A percentile compares a stretch with the other conserved stretches of the same genome.
These are phyloP conservation scores for Metschnikowia peoriensis DNA, from an alignment of 805 yeast genomes.

Conservation along the genomic window DNA sequence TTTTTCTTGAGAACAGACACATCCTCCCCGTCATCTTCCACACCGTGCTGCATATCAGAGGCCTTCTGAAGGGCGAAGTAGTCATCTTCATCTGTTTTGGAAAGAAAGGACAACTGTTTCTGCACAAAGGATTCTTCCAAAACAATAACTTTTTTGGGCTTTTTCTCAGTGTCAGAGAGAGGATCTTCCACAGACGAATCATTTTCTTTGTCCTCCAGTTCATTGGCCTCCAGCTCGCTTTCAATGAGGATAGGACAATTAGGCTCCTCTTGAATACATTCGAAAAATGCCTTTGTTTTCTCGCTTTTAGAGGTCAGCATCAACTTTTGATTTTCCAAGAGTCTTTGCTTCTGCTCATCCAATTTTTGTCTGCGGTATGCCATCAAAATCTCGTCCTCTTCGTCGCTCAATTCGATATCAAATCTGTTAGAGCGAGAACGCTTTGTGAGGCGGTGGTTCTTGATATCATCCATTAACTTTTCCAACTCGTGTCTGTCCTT, in stretches of 20 bases:
- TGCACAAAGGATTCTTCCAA: constrained; percentile 54
- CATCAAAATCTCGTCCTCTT: constrained; percentile 60
- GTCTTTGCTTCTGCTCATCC: constrained; percentile 47
- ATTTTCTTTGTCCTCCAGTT: constrained; percentile 11
- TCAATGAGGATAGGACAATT: constrained; percentile 26
- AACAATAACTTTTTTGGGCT: constrained; percentile 36
- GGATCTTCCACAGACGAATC: constrained; percentile 16
- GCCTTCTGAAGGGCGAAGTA: constrained; percentile 30
- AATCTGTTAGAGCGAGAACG: constrained; percentile 51
- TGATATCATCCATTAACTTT: constrained; percentile 66
- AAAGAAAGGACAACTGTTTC: constrained; percentile 53
- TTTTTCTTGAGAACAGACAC: constrained; percentile 44
- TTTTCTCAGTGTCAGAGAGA: constrained; percentile 23
- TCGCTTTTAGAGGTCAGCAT: constrained; percentile 48
- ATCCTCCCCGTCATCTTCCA: constrained; percentile 42
- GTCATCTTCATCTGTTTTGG: constrained; percentile 30
- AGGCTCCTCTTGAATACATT: constrained; percentile 53
- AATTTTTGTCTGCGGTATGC: constrained; percentile 45
- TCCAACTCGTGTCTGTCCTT: constrained; percentile 64
- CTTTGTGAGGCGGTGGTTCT: constrained; percentile 67
- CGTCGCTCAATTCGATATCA: constrained; percentile 69
- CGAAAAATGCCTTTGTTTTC: constrained; percentile 65
- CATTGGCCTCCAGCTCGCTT: constrained; percentile 26
- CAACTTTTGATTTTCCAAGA: constrained; percentile 46
- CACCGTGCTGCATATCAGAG: constrained; percentile 38